Base-by-base conservation (phyloP, 2,329 filamentous ascomycete species). In the Chalaropsis thielavioides region DNA sequence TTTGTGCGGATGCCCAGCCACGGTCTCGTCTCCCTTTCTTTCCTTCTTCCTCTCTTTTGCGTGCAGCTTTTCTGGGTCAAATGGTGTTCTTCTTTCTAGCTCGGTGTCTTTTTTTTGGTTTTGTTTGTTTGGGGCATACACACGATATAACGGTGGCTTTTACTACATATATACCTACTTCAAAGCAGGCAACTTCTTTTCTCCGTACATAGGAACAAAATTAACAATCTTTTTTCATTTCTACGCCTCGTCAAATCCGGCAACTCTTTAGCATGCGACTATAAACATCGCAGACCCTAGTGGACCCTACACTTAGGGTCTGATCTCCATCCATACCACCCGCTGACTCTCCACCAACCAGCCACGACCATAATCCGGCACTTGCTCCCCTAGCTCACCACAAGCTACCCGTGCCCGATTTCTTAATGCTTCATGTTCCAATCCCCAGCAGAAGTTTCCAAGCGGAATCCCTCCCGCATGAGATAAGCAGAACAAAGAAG, bases 51-150 rank as follows among this genome's bases (percentile, higher is more conserved):
- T 58, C 24, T 41, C 40, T 17, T 56, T 35, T n/a, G 58, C 27
- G 44, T 61, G 31, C 62, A 46, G 59, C 40, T 41, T 62, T 27
- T 46, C 38, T 64, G 44, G 38, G 27, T 41, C 49, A 46, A 22
- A 22, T 31, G 22, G 22, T 60, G 41, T 27, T 35, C 22, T 66
- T 60, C 17, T 51, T 49, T 19, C 41, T 63, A 59, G 40, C 61
- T 62, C n/a, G 51, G 43, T 59, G 35, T 51, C 22, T 40, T 24
- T 19, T 5, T 49, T 41, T 65, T 49, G 4, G 8, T 59, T n/a
- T 8, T 17, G 7, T 8, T 62, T 31, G 15, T 59, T 38, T 35
- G 24, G 27, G 60, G 27, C 31, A 62, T 51, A 51, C 31, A 40
- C 43, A 38, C 44, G 31, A 62, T 51, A 46, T 38, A 19, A 22